Evolutionary conservation across 163 green algal species (phyloP), one percentile per base, ranked within the genome.

Genomic region (Chlamydomonas reinhardtii): DNA sequence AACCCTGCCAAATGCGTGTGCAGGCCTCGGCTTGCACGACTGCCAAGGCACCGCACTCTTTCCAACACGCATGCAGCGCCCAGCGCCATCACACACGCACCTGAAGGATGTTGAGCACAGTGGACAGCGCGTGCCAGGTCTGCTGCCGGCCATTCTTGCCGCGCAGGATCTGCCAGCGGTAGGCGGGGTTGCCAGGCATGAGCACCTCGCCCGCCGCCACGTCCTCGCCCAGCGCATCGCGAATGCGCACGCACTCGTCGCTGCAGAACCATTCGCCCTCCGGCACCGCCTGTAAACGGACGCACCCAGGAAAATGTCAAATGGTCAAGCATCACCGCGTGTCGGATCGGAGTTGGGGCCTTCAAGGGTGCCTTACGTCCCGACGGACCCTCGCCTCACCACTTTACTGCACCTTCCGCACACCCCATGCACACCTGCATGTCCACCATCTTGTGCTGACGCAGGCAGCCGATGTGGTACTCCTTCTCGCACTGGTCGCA

Each of bases 401-500:
- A 48, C 48, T 17, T 54, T 16, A 54, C 48, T 19, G 48, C 48
- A 56, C 12, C 48, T 19, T 19, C 4, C 2, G 29, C 59, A 14
- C 59, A 12, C 19, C 59, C 2, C 72, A 43, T 3, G 1, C 82
- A 3, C 62, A 83, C 82, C 82, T 83, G 37, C 62, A 88, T 89
- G 77, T 92, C 83, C 22, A 73, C 83, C 37, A 79, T 78, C 34
- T 82, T 83, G 59, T 73, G 35, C 43, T 85, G 69, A 32, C 87
- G 75, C 77, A 92, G 83, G 83, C 89, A 92, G 78, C 81, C 81
- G 56, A 98, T 96, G 88, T 99, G 97, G 92, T 96, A 99, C 94
- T 99, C 97, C 34, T 96, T 92, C 93, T 99, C 97, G 90, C 97
- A 99, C 89, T 98, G 96, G 92, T 99, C 97, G 88, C 97, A 99